These are phyloP conservation scores for Lactifluus volemus DNA, from an alignment of 768 basidiomycete species.

Conservation along the genomic window DNA sequence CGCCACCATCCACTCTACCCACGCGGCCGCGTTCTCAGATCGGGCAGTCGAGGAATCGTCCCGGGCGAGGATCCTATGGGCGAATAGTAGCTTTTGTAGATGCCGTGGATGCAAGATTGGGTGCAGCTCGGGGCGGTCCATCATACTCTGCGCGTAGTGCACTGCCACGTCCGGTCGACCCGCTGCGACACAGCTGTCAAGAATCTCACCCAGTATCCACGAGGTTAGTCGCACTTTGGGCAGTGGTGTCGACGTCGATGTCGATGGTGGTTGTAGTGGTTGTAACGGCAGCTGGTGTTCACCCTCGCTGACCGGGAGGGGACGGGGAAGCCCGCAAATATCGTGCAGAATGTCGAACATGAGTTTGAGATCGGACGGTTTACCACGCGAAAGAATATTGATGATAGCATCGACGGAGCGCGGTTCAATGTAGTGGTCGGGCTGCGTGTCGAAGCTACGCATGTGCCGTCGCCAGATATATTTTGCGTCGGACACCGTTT, in stretches of 20 bases:
- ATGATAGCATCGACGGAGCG: conserved; percentile 45
- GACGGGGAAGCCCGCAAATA: conserved; percentile 50
- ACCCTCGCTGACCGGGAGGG: conserved; percentile 27
- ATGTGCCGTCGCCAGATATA: conserved; percentile 62
- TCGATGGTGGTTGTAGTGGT: not conserved
- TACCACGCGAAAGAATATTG: conserved; percentile 47
- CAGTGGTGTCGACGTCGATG: conserved; percentile 10
- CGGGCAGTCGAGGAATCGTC: not conserved
- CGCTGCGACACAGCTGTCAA: conserved; percentile 46
- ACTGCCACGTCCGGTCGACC: conserved; percentile 40
- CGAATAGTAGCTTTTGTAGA: not conserved
- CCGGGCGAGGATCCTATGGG: not conserved
- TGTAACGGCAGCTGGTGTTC: not conserved
- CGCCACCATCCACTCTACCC: conserved; percentile 6
- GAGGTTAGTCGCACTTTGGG: conserved; percentile 35
- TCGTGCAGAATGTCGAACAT: conserved; percentile 57
- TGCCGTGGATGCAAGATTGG: not conserved
- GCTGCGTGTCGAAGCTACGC: conserved; percentile 39
- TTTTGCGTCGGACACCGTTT: conserved; percentile 45
- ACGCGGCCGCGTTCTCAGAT: not conserved
- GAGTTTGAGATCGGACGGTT: conserved; percentile 49
- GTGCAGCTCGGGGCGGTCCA: conserved; percentile 29
- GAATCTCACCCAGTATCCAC: conserved; percentile 43
- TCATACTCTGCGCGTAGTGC: conserved; percentile 53
- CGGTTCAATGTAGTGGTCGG: conserved; percentile 44